Conservation (phyloP, 139 green algal genomes). For the Chlorella sp. region DNA sequence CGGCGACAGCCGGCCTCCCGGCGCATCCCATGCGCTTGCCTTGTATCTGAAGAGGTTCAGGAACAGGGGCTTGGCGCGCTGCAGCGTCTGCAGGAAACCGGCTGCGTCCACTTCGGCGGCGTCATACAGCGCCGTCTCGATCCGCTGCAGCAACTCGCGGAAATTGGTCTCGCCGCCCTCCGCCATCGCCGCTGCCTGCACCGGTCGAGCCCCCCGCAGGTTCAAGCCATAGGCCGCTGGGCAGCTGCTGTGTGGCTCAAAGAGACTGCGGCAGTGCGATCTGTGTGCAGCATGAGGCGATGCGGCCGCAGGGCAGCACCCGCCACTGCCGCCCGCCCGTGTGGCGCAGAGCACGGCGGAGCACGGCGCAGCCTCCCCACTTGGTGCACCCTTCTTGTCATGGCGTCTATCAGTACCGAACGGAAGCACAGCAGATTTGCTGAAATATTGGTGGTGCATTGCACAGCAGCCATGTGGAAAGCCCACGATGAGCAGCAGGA, state of each 20-base stretch:
- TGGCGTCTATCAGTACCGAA: too few species aligned
- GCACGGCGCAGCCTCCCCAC: too few species aligned
- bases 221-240: background rate
- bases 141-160: constrained; percentile 7
- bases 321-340: too few species aligned
- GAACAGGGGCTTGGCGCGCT: constrained; percentile 56
- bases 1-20: background rate
- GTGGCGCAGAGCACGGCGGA: too few species aligned
- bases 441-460: too few species aligned
- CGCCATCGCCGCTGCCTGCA: background rate
- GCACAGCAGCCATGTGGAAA: too few species aligned
- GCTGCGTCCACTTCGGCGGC: constrained; percentile 1
- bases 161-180: constrained; percentile 9
- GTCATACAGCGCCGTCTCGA: constrained; percentile 18
- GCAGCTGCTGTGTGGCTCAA: background rate
- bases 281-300: background rate
- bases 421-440: too few species aligned
- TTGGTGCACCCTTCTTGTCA: too few species aligned
- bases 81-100: constrained; percentile 37
- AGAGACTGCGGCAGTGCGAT: background rate
- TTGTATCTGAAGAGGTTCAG: constrained; percentile 69
- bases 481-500: too few species aligned
- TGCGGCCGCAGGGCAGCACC: background rate
- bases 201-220: background rate
- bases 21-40: constrained; percentile 33